phyloP scores from a whole-genome alignment of 2,329 filamentous ascomycete species.

The Cercospora beticola region DNA sequence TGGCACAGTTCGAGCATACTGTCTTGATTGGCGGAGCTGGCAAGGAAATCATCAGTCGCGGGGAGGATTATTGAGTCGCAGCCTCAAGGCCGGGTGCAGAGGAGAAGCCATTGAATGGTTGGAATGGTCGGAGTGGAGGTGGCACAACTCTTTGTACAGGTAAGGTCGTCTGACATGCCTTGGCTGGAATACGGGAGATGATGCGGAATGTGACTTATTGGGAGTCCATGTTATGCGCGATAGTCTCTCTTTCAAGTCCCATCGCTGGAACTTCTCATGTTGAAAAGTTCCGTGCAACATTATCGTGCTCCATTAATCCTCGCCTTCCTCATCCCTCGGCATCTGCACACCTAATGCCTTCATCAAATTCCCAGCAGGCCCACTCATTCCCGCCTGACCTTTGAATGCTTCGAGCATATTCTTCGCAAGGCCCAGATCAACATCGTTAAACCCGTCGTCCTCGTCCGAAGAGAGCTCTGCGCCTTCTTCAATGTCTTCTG shows the following conservation, averaged over 20 bases:
- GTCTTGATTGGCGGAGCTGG: slow-evolving; percentile 14
- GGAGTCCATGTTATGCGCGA: neutral
- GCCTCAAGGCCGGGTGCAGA: neutral
- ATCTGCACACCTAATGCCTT: slow-evolving; percentile 80
- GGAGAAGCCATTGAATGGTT: no score
- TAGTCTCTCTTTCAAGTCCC: neutral
- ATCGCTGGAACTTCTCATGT: neutral
- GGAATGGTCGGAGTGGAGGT: neutral
- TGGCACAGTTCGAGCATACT: slow-evolving; percentile 83
- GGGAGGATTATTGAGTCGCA: slow-evolving; percentile 13
- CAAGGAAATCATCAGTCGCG: slow-evolving; percentile 19
- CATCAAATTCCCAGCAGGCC: slow-evolving; percentile 84
- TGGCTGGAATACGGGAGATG: slow-evolving; percentile 10
- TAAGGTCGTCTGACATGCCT: neutral
- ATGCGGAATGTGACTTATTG: neutral
- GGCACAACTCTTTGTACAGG: neutral
- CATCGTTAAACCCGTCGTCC: slow-evolving; percentile 59
- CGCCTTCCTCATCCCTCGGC: slow-evolving; percentile 69
- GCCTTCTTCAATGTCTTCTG: slow-evolving; percentile 25
- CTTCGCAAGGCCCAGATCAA: slow-evolving; percentile 84
- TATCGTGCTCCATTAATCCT: neutral
- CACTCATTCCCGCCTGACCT: slow-evolving; percentile 78
- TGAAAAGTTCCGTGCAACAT: neutral
- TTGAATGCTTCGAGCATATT: slow-evolving; percentile 94
- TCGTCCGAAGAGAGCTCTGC: slow-evolving; percentile 44